Percentiles rank a stretch among this genome's conserved stretches.
These are phyloP conservation scores for Ustilago nuda DNA, from an alignment of 1,284 basidiomycete genomes.

Conservation along the genomic window DNA sequence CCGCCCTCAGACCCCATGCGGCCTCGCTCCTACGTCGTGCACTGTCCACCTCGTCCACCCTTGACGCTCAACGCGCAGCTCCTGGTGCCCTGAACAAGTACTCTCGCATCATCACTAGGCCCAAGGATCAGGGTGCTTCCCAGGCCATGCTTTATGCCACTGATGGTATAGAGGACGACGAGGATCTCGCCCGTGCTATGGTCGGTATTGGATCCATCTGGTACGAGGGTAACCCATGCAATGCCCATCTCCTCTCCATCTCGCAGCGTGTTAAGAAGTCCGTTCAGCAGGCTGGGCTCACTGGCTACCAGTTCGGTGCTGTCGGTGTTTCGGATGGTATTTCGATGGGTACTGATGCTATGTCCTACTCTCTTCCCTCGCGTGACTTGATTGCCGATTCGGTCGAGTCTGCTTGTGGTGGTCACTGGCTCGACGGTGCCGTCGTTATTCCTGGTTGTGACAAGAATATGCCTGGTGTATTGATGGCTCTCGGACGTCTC, in stretches of 20 bases:
- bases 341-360: constrained; percentile 68
- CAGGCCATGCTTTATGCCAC: constrained; percentile 69
- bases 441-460: constrained; percentile 68
- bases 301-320: constrained; percentile 67
- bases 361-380: constrained; percentile 67
- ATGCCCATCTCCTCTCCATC: constrained; percentile 66
- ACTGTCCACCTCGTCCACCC: constrained; percentile 27
- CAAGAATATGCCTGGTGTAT: constrained; percentile 69
- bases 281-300: constrained; percentile 63
- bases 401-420: constrained; percentile 66
- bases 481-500: constrained; percentile 67
- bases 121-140: constrained; percentile 68
- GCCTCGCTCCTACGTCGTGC: constrained; percentile 33
- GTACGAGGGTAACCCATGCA: constrained; percentile 69
- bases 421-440: constrained; percentile 68
- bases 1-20: constrained; percentile 27
- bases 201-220: constrained; percentile 67
- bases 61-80: constrained; percentile 41
- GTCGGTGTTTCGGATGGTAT: constrained; percentile 69
- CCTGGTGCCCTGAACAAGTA: constrained; percentile 65
- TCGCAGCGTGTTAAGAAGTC: constrained; percentile 64
- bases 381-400: constrained; percentile 68
- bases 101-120: constrained; percentile 64
- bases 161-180: constrained; percentile 61
- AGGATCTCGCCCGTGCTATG: constrained; percentile 67